Conservation (phyloP, 805 yeast genomes). For the Metschnikowia noctiluminum region DNA sequence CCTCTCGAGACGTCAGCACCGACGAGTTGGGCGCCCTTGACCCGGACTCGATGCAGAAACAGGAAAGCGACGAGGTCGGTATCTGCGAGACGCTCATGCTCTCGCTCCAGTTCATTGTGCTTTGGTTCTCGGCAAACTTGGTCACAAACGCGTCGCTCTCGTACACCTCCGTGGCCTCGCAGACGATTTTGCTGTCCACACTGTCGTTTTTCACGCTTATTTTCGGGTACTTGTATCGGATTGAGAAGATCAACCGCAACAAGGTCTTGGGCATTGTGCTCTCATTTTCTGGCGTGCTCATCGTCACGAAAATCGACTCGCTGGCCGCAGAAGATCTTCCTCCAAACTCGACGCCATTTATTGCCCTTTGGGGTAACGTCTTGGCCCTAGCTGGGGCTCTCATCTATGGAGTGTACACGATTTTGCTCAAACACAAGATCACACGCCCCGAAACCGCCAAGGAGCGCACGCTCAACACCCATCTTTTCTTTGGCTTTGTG, state of each 20-base stretch:
- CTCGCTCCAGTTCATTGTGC: constrained; percentile 75
- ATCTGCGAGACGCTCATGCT: constrained; percentile 65
- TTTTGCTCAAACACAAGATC: constrained; percentile 70
- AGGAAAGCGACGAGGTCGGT: constrained; percentile 25
- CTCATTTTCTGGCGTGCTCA: constrained; percentile 72
- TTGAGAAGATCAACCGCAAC: constrained; percentile 62
- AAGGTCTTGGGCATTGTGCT: constrained; percentile 70
- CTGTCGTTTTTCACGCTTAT: constrained; percentile 89
- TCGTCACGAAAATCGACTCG: constrained; percentile 70
- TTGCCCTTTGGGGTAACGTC: constrained; percentile 62
- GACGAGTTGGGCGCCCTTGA: background rate
- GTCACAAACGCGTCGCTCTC: constrained; percentile 80
- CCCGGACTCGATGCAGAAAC: constrained; percentile 6
- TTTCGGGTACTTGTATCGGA: constrained; percentile 67
- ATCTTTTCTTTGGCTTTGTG: constrained; percentile 90
- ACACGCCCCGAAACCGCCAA: constrained; percentile 40
- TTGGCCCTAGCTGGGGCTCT: constrained; percentile 82
- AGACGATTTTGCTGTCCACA: constrained; percentile 88
- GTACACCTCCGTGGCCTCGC: constrained; percentile 90
- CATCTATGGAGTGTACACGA: constrained; percentile 89
- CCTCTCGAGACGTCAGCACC: constrained; percentile 9
- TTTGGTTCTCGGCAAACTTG: constrained; percentile 90
- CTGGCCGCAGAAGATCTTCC: constrained; percentile 22
- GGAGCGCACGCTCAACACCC: constrained; percentile 78
- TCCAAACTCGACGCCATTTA: constrained; percentile 9